Evolutionary conservation across 305 asterid genomes (phyloP).

Genomic region (Caryopteris hybrid): DNA sequence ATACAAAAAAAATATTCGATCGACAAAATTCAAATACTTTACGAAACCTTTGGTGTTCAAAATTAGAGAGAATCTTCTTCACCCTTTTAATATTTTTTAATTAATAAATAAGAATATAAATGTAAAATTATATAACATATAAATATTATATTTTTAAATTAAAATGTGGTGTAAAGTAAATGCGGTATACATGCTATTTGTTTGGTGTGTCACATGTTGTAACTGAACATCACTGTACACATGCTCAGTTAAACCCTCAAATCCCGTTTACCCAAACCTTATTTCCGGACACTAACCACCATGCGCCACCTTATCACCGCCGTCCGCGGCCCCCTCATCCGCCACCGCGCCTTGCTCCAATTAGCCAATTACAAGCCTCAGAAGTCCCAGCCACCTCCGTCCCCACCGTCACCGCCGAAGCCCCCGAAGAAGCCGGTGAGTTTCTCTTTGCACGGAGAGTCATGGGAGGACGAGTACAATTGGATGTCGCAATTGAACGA

Average conservation of each 20-base stretch:
- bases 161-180: too few relatives aligned
- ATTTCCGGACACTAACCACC: constrained; percentile 25
- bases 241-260: constrained; percentile 21
- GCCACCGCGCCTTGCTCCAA: constrained; percentile 29
- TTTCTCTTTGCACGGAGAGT: constrained; percentile 66
- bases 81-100: too few relatives aligned
- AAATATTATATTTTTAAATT: too few relatives aligned
- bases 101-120: too few relatives aligned
- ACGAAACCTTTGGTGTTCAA: too few relatives aligned
- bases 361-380: constrained; percentile 73
- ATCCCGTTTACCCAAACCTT: neutral
- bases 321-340: constrained; percentile 38
- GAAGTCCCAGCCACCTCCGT: constrained; percentile 55
- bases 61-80: too few relatives aligned
- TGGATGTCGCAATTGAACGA: constrained; percentile 95
- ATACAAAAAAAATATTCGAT: too few relatives aligned
- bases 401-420: constrained; percentile 74
- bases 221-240: neutral
- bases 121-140: too few relatives aligned
- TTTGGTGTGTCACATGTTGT: too few relatives aligned
- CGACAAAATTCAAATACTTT: too few relatives aligned
- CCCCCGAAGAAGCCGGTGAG: constrained; percentile 80
- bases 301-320: constrained; percentile 64
- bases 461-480: constrained; percentile 80
- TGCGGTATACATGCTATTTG: too few relatives aligned